Conservation (phyloP, 805 yeast genomes). For the Ogataea populi-albae region DNA sequence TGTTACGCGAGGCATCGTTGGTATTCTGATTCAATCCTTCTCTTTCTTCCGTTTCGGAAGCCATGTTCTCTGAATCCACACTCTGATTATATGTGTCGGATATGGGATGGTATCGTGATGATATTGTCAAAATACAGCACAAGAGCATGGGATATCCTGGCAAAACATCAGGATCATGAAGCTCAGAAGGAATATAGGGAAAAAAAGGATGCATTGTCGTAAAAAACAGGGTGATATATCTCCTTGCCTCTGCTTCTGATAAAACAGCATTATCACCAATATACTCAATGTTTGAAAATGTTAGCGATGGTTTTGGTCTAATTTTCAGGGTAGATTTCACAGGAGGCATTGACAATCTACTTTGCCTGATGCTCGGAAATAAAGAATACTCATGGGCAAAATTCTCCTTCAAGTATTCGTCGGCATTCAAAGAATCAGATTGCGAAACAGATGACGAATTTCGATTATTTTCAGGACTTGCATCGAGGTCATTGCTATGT, state of each 20-base stretch:
- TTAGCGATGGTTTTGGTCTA: conserved; percentile 46
- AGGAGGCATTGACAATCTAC: conserved; percentile 42
- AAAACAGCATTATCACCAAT: conserved; percentile 54
- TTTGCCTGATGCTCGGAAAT: conserved; percentile 22
- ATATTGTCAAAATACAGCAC: conserved; percentile 76
- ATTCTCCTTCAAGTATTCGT: conserved; percentile 16
- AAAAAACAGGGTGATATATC: conserved; percentile 60
- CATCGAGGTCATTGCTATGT: no score
- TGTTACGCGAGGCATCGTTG: conserved; percentile 31
- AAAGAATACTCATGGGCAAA: conserved; percentile 30
- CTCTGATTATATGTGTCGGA: conserved; percentile 41
- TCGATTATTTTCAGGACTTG: no score
- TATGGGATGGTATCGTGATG: conserved; percentile 72
- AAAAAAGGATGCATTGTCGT: conserved; percentile 83
- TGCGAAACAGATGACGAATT: conserved; percentile 8
- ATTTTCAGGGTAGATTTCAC: conserved; percentile 39
- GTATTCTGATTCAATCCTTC: conserved; percentile 25
- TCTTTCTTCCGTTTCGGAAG: no score
- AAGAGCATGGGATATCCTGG: conserved; percentile 78
- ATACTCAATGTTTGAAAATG: conserved; percentile 59
- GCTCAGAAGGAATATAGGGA: conserved; percentile 77
- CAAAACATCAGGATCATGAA: conserved; percentile 62
- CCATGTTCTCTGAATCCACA: conserved; percentile 8
- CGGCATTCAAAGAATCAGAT: conserved; percentile 1
- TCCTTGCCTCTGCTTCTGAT: conserved; percentile 59